A percentile compares a stretch with the other conserved stretches of the same genome.
phyloP scores from a whole-genome alignment of 305 asterid genomes.

The Fraxinus floribunda region DNA sequence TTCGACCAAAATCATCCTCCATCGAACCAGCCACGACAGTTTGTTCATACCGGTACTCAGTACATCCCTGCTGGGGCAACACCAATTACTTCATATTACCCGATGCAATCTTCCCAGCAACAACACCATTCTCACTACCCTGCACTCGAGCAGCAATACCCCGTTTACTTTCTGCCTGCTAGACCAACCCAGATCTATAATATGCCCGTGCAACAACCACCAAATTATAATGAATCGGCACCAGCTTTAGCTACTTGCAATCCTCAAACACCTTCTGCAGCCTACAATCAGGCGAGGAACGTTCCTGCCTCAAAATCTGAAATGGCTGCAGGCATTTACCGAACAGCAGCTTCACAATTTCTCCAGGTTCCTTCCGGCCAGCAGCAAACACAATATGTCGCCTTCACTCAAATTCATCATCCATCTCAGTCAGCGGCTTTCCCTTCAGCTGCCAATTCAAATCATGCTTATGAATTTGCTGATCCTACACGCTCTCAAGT shows the following conservation, averaged over 20 bases:
- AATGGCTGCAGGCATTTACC: constrained; percentile 30
- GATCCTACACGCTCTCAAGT: constrained; percentile 35
- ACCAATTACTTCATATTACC: constrained; percentile 38
- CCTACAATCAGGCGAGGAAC: constrained; percentile 14
- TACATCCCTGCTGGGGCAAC: constrained; percentile 36
- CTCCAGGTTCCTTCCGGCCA: too few relatives aligned
- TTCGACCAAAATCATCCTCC: constrained; percentile 40
- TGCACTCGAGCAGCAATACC: too few relatives aligned
- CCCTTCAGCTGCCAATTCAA: too few relatives aligned
- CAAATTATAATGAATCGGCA: constrained; percentile 30
- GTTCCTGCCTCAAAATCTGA: constrained; percentile 32
- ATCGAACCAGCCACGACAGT: constrained; percentile 37
- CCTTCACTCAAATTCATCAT: too few relatives aligned
- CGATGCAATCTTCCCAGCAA: constrained; percentile 40
- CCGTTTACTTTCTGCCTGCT: constrained; percentile 36
- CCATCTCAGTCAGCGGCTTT: too few relatives aligned
- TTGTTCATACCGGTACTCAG: constrained; percentile 35
- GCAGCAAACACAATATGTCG: too few relatives aligned
- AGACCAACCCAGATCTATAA: constrained; percentile 38
- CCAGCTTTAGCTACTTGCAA: constrained; percentile 25
- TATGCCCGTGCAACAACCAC: constrained; percentile 34
- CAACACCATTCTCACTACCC: constrained; percentile 28
- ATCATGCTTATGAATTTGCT: too few relatives aligned
- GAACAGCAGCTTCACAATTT: constrained; percentile 26
- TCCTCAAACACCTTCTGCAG: too few relatives aligned